These are phyloP conservation scores for Zasmidium cellare DNA, from an alignment of 2,329 filamentous ascomycete species.

Conservation along the genomic window DNA sequence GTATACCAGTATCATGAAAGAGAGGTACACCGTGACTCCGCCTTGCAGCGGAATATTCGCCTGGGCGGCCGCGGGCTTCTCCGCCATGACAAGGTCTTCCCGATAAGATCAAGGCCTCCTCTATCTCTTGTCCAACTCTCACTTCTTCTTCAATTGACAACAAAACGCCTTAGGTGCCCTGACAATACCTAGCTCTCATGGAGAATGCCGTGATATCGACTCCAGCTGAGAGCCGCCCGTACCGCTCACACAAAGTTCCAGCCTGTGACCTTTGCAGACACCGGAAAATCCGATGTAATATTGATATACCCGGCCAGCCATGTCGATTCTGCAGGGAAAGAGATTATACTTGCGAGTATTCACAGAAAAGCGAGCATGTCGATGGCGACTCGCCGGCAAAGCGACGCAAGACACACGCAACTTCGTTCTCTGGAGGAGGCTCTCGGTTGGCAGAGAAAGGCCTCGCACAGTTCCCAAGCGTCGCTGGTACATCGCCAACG, in stretches of 20 bases:
- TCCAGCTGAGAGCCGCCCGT: conserved; percentile 31
- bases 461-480: conserved; percentile 27
- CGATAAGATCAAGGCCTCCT: not conserved
- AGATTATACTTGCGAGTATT: conserved; percentile 39
- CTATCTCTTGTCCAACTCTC: not conserved
- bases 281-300: conserved; percentile 44
- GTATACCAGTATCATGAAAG: too few relatives aligned
- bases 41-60: not conserved
- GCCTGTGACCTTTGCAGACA: conserved; percentile 43
- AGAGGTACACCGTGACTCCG: too few relatives aligned
- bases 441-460: not conserved
- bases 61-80: not conserved
- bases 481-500: conserved; percentile 25
- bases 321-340: conserved; percentile 42
- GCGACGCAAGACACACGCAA: conserved; percentile 7
- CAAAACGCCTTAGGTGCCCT: too few relatives aligned
- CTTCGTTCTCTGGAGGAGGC: not conserved
- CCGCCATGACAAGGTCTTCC: not conserved
- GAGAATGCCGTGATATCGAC: not conserved
- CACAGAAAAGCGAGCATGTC: conserved; percentile 12
- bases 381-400: conserved; percentile 8
- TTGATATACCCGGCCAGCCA: conserved; percentile 40
- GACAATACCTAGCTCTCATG: too few relatives aligned
- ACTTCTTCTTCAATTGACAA: not conserved
- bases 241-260: conserved; percentile 45